Base-by-base conservation (phyloP, 345 rosid genomes). In the Clausena lansium region DNA sequence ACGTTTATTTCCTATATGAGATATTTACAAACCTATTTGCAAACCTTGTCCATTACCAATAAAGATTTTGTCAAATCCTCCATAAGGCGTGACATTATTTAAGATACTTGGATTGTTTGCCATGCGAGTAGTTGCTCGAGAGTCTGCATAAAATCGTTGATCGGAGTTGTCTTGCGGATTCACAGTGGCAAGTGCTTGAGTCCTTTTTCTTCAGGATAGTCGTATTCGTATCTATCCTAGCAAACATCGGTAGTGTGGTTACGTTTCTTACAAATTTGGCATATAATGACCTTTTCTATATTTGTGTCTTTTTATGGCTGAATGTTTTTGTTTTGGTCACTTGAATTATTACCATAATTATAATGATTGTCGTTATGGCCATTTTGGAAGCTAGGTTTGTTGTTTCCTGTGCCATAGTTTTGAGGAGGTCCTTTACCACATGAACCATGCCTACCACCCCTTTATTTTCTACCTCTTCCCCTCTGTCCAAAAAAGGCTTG, bases 191-290 rank as follows among this genome's bases (percentile, higher is more conserved):
- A 24, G 4, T 1, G 19, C 64, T 60, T 11, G 6, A 60, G 19
- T 0, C 0, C 6, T 0, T 60, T 14, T 25, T 27, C 17, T 24
- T 11, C 19, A 3, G 0, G 6, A n/a, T n/a, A 27, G 4, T 60
- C 19, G 11, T 60, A 60, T 25, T 4, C 0, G 0, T 8, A 60
- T 7, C 33, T 57, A n/a, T 8, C 25, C 25, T 0, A n/a, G 8
- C 25, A 57, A 0, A 20, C 60, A 20, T 7, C 4, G 0, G 10
- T 27, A 57, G 0, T n/a, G 1, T 22, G 10, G 1, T 57, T 57
- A 11, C 5, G 14, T 17, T 61, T 61, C n/a, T 17, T 7, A 57
- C 60, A 22, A 2, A 22, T 20, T 20, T 22, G 9, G 10, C 10
- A 57, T 6, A 57, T 20, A n/a, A 54, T 19, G n/a, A 22, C n/a